Base-by-base conservation (phyloP, 2,329 filamentous ascomycete genomes). In the Colletotrichum melonis region DNA sequence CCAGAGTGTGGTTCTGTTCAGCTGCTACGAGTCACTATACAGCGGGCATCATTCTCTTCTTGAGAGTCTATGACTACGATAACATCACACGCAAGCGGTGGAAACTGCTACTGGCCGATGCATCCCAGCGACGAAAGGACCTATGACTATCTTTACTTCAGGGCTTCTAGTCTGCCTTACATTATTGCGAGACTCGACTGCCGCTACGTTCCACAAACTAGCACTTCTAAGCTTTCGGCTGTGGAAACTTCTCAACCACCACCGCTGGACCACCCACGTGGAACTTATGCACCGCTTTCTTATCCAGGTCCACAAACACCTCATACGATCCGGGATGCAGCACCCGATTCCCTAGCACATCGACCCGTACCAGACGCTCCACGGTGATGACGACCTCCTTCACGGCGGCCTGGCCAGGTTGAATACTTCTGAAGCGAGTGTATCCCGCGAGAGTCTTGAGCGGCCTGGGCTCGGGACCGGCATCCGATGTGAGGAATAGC, bases 301-400 rank as follows among this genome's bases (percentile, higher is more conserved):
- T 56, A 12, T 70, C 70, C 68, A 83, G 79, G 77, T 89, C 88
- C 9, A 89, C 65, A 62, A 82, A 76, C 12, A 89, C 58, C 8
- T 78, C 82, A 75, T 91, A 91, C 22, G 82, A 82, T 0, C 88
- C 89, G 0, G 88, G 88, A 78, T 88, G 90, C 11, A 91, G 76
- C 16, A 89, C 84, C 60, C 81, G 83, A 73, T 88, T 85, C 0
- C 89, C 89, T 3, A 79, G 80, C 54, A 85, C 82, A 70, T 89
- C 87, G 0, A 85, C 84, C 2, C 89, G 80, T 1, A 86, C 85
- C 49, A 91, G 76, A 28, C 82, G 84, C 0, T 86, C 88, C 1
- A 91, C 79, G 3, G 83, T 87, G 30, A 89, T 75, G 6, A 81
- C 78, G 5, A 90, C 77, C 0, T 76, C 76, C 0, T 81, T 82